phyloP scores from a whole-genome alignment of 495 filamentous ascomycete genomes.

The Penicillium psychrofluorescens region DNA sequence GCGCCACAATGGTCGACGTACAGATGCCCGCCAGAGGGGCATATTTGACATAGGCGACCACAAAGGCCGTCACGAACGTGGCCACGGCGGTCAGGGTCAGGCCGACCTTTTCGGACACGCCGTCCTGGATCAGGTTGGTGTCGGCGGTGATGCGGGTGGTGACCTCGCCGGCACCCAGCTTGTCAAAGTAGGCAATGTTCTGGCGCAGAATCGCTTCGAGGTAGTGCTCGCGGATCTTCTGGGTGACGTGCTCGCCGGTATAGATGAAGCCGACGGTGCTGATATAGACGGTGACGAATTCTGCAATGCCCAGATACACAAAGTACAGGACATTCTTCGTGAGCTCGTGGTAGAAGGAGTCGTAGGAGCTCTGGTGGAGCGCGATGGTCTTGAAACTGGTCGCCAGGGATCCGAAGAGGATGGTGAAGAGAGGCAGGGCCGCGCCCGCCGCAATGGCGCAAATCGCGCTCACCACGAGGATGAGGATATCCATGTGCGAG shows the following conservation, averaged over 20 bases:
- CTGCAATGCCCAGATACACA: slow-evolving; percentile 79
- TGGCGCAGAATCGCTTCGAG: slow-evolving; percentile 77
- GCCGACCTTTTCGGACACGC: slow-evolving; percentile 79
- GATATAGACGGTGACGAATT: slow-evolving; percentile 76
- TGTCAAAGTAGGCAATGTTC: slow-evolving; percentile 91
- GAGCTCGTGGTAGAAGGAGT: slow-evolving; percentile 54
- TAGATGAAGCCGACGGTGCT: slow-evolving; percentile 89
- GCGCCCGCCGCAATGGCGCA: slow-evolving; percentile 73
- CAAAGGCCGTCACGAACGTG: slow-evolving; percentile 80
- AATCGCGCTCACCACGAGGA: slow-evolving; percentile 59
- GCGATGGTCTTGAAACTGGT: slow-evolving; percentile 64
- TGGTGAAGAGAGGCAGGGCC: slow-evolving; percentile 79
- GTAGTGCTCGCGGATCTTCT: slow-evolving; percentile 80
- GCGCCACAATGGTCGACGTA: slow-evolving; percentile 65
- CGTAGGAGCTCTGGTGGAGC: slow-evolving; percentile 31
- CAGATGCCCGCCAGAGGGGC: slow-evolving; percentile 82
- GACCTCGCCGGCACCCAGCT: slow-evolving; percentile 84
- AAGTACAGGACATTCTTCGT: slow-evolving; percentile 73
- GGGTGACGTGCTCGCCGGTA: slow-evolving; percentile 80
- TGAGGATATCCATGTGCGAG: slow-evolving; percentile 62
- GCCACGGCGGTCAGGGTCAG: slow-evolving; percentile 66
- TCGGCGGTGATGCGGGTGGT: slow-evolving; percentile 89
- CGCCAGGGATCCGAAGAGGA: slow-evolving; percentile 70
- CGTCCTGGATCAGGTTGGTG: slow-evolving; percentile 82
- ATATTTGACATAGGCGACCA: slow-evolving; percentile 80